Evolutionary conservation across 371 early-diverging fungal species (phyloP), one percentile per base, ranked within the genome.

Genomic region (Rhizomucor miehei): DNA sequence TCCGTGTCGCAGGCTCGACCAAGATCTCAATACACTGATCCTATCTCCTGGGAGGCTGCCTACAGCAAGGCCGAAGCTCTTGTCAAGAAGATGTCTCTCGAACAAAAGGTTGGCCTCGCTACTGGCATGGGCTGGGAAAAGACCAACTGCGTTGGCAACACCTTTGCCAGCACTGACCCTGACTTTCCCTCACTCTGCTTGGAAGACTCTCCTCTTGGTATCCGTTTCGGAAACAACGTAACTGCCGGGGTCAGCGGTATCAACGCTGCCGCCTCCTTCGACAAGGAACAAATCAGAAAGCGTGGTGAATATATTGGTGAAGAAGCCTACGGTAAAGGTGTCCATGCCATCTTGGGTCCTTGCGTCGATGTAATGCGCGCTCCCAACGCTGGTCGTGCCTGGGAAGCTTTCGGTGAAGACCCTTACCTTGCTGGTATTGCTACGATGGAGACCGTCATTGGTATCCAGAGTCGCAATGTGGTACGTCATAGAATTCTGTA

Each of bases 351-450:
- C 35, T 52, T 86, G 8, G 82, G 78, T 5, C 84, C 82, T 24
- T 62, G 60, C 36, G 64, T 80, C 64, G 79, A 82, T 57, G 64
- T 79, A 51, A 53, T 65, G 47, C 67, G 82, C 12, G 35, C 60
- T 23, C 79, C 80, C 11, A n/a, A 38, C 16, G 54, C 67, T 47
- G 86, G 86, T 23, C 65, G 86, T 57, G 77, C 68, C 40, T 86
- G 82, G 80, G 86, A 86, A 67, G 70, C 64, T 24, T 72, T 70
- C 23, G 83, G 84, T 45, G 86, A 76, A 58, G 86, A 86, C 51
- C 85, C 86, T 11, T 86, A 60, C 46, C 69, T 86, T n/a, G 50
- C 69, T 11, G 77, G 71, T 45, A 64, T 77, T 6, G 52, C 61
- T 13, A 56, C 62, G 48, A 54, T 52, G 0, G 57, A 69, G 44